Base-by-base conservation (phyloP, 768 basidiomycete genomes). In the Sistotremastrum suecicum region DNA sequence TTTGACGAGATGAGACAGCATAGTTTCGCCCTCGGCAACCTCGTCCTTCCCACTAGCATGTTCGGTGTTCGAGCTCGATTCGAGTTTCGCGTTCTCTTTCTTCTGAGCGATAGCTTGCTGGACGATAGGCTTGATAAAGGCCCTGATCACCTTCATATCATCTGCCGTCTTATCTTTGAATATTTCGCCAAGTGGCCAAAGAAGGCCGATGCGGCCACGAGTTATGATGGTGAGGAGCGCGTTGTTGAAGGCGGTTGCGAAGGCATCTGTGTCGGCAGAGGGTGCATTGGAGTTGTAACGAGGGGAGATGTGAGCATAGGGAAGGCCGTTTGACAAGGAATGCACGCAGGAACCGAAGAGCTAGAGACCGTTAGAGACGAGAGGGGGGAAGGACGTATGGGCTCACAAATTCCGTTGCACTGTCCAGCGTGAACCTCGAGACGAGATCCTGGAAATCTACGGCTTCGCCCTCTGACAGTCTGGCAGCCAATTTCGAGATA, bases 371-470 rank as follows among this genome's bases (percentile, higher is more conserved):
- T 20, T 20, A 20, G 20, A 20, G 20, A 20, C 20, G 20, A 20
- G 20, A 20, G 20, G 20, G 20, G 20, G 20, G 20, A 20, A 20
- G 20, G 20, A 20, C 20, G 20, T 20, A 20, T 20, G 20, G 20
- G 20, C 20, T 20, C 20, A 20, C 20, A 53, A 80, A 80, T 46
- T 79, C 76, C 0, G 76, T 73, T 2, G 78, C 77, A 2, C 75
- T 68, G 60, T 83, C 80, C 28, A 82, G 68, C 0, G 79, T 79
- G 55, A 80, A 80, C 2, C 77, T 68, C 3, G 67, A 70, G 54
- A 78, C 71, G 3, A 76, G 59, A 52, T 78, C 78, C 71, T 75
- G 47, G 51, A 80, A 75, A 51, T 80, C 77, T 28, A 83, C 60
- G 1, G 76, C 63, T 44, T 72, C 59, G 0, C 75, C 77, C 44